Percentiles rank a stretch among this genome's conserved stretches.
These are phyloP conservation scores for Nematodospora anomalae DNA, from an alignment of 1,139 yeast genomes.

Conservation along the genomic window DNA sequence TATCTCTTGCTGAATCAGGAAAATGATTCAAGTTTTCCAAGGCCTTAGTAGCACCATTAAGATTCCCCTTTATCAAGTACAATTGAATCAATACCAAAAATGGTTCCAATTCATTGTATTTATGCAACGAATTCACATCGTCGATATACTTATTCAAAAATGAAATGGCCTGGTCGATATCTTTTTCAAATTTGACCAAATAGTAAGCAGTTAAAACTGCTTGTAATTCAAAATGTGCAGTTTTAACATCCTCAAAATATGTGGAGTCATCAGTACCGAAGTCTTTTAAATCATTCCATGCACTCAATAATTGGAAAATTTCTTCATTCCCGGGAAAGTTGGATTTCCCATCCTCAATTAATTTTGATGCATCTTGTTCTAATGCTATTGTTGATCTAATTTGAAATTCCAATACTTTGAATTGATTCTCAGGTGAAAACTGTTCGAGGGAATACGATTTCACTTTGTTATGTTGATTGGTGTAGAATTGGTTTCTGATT, in stretches of 20 bases:
- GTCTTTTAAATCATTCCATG: constrained; percentile 44
- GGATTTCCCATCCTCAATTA: constrained; percentile 40
- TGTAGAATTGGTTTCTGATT: constrained; percentile 47
- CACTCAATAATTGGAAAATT: constrained; percentile 40
- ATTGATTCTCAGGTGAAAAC: constrained; percentile 37
- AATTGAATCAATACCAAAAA: constrained; percentile 46
- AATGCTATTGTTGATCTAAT: constrained; percentile 44
- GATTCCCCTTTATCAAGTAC: constrained; percentile 41
- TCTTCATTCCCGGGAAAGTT: constrained; percentile 39
- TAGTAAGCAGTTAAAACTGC: constrained; percentile 46
- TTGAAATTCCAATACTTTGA: constrained; percentile 44
- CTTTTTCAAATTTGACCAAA: constrained; percentile 39
- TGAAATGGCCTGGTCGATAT: constrained; percentile 40
- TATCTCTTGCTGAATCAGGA: constrained; percentile 55
- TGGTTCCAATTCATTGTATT: constrained; percentile 42
- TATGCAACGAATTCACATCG: constrained; percentile 14
- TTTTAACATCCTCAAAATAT: constrained; percentile 39
- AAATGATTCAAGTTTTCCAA: constrained; percentile 42
- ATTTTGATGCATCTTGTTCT: constrained; percentile 40
- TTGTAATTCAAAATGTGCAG: constrained; percentile 37
- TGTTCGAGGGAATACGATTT: constrained; percentile 30
- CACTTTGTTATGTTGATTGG: constrained; percentile 46
- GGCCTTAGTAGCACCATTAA: constrained; percentile 36
- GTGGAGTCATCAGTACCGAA: constrained; percentile 43
- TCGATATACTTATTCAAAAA: constrained; percentile 31